A percentile compares a stretch with the other conserved stretches of the same genome.
Evolutionary conservation across 1,284 basidiomycete species (phyloP).

Genomic region (Ustilago loliicola): DNA sequence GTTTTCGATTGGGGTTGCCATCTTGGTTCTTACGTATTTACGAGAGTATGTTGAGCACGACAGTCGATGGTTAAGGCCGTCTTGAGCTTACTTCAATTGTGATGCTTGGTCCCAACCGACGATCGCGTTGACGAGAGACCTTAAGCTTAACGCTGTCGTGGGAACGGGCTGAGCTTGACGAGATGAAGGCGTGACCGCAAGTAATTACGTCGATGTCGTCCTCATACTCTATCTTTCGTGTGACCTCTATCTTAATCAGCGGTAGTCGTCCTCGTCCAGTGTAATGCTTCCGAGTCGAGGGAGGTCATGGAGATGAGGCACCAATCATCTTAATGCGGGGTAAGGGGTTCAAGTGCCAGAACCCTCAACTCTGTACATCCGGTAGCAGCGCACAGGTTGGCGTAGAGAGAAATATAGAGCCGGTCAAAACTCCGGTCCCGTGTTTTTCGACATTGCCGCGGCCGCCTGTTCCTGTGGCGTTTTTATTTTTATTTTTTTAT

Average conservation of each 20-base stretch:
- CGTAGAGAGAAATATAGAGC: slow-evolving; percentile 4
- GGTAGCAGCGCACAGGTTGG: neutral
- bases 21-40: neutral
- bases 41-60: too few relatives aligned
- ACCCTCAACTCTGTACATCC: neutral
- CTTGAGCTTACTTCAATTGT: too few relatives aligned
- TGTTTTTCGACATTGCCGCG: slow-evolving; percentile 3
- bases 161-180: neutral
- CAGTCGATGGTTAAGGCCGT: too few relatives aligned
- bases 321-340: slow-evolving; percentile 11
- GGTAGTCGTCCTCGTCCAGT: neutral
- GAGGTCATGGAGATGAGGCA: neutral
- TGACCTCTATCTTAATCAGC: neutral
- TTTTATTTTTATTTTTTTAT: neutral
- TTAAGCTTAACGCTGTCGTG: neutral
- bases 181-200: neutral
- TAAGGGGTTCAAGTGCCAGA: neutral
- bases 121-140: neutral
- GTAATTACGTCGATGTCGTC: neutral
- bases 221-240: neutral
- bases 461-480: neutral
- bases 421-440: slow-evolving; percentile 22
- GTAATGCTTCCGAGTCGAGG: neutral
- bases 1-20: neutral
- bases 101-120: too few relatives aligned